Evolutionary conservation across 1,284 basidiomycete species (phyloP).

Genomic region (Meripilus lineatus): DNA sequence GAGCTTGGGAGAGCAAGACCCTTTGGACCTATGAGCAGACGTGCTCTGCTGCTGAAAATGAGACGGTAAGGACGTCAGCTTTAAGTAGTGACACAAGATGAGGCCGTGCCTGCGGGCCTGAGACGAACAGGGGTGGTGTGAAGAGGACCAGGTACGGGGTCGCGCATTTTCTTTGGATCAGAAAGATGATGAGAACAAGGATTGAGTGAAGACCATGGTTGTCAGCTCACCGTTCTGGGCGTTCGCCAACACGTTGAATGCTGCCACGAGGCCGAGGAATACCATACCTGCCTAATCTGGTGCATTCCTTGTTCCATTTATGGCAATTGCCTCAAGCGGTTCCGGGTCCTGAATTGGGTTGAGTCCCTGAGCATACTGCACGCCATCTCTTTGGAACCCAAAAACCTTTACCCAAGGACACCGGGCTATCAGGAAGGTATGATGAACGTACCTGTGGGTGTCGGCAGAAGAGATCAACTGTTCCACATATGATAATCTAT

Average conservation of each 20-base stretch:
- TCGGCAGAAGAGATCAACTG: no score
- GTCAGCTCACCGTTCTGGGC: not conserved
- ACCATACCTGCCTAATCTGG: slow-evolving; percentile 24
- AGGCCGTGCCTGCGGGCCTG: slow-evolving; percentile 25
- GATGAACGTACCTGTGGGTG: no score
- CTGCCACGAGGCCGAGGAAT: slow-evolving; percentile 18
- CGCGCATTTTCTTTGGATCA: slow-evolving; percentile 12
- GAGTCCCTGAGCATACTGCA: no score
- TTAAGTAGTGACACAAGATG: slow-evolving; percentile 22
- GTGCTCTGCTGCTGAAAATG: slow-evolving; percentile 18
- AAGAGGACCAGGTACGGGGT: slow-evolving; percentile 23
- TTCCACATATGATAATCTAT: no score
- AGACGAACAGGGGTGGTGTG: slow-evolving; percentile 16
- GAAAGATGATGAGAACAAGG: slow-evolving; percentile 23
- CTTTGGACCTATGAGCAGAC: slow-evolving; percentile 10
- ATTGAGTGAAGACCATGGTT: slow-evolving; percentile 2
- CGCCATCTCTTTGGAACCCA: no score
- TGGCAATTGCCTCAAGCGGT: no score
- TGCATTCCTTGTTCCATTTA: slow-evolving; percentile 25
- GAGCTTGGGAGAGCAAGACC: slow-evolving; percentile 2
- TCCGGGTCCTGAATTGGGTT: no score
- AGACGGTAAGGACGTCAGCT: slow-evolving; percentile 9
- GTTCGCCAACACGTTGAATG: slow-evolving; percentile 10
- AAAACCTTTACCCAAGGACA: no score
- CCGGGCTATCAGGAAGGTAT: no score